These are phyloP conservation scores for Yamadazyma sp. DNA, from an alignment of 1,139 yeast genomes.

Conservation along the genomic window DNA sequence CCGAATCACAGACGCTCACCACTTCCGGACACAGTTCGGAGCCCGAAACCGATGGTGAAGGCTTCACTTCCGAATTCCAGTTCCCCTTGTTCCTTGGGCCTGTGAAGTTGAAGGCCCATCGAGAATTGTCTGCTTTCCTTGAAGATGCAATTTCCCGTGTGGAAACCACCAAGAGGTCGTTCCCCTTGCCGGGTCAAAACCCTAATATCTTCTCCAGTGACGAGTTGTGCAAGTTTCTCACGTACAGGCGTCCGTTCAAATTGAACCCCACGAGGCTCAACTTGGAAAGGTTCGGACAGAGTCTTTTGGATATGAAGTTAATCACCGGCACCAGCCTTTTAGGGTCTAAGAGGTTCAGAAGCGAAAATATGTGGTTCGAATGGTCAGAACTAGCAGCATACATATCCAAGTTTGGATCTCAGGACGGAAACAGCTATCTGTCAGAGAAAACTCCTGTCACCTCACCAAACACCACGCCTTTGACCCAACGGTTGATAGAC, in stretches of 20 bases:
- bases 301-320: conserved; percentile 36
- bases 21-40: conserved; percentile 5
- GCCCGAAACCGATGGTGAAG: conserved; percentile 3
- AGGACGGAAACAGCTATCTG: background rate
- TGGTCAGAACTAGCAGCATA: conserved; percentile 41
- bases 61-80: conserved; percentile 16
- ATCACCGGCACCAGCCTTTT: conserved; percentile 35
- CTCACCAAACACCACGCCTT: conserved; percentile 9
- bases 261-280: conserved; percentile 40
- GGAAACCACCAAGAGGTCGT: conserved; percentile 30
- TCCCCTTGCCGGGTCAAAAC: conserved; percentile 44
- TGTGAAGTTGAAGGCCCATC: conserved; percentile 17
- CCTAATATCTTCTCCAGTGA: conserved; percentile 43
- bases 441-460: conserved; percentile 1
- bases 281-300: conserved; percentile 45
- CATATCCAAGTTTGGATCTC: conserved; percentile 17
- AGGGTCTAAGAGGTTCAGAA: conserved; percentile 35
- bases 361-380: conserved; percentile 50
- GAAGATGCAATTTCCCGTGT: conserved; percentile 25
- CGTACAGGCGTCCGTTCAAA: conserved; percentile 30
- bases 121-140: conserved; percentile 25
- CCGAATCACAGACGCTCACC: background rate
- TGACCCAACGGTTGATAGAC: conserved; percentile 13
- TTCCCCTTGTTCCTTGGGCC: conserved; percentile 40
- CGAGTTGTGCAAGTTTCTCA: conserved; percentile 31